Conservation (phyloP, 1,139 yeast genomes). For the Candida freyschussii region DNA sequence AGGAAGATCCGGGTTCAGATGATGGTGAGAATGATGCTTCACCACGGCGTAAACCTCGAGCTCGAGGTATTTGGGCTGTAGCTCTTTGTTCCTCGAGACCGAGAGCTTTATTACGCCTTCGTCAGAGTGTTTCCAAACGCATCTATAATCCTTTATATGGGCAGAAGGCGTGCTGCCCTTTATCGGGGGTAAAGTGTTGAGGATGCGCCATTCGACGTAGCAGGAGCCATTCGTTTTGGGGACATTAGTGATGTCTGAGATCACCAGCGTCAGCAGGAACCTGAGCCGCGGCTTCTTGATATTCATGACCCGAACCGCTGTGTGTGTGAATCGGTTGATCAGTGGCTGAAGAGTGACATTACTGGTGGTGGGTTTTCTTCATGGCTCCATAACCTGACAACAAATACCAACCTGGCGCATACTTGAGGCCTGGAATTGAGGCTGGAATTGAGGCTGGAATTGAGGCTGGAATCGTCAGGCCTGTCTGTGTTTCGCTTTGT, state of each 20-base stretch:
- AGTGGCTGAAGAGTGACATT: no score
- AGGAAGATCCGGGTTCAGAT: conserved; percentile 1
- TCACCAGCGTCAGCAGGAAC: conserved; percentile 54
- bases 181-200: conserved; percentile 38
- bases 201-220: conserved; percentile 54
- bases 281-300: conserved; percentile 39
- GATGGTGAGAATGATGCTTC: conserved; percentile 11
- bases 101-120: conserved; percentile 37
- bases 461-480: no score
- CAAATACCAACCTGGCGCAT: no score
- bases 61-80: conserved; percentile 32
- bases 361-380: no score
- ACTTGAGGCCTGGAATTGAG: no score
- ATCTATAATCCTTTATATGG: conserved; percentile 44
- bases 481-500: no score
- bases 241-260: conserved; percentile 71
- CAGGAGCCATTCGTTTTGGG: conserved; percentile 76
- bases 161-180: conserved; percentile 42
- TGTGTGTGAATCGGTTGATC: no score
- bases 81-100: conserved; percentile 30
- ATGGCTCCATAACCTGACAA: no score
- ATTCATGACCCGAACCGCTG: no score
- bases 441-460: no score
- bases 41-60: conserved; percentile 30
- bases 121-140: conserved; percentile 41